These are phyloP conservation scores for Suillus variegatus DNA, from an alignment of 768 basidiomycete species.

Conservation along the genomic window DNA sequence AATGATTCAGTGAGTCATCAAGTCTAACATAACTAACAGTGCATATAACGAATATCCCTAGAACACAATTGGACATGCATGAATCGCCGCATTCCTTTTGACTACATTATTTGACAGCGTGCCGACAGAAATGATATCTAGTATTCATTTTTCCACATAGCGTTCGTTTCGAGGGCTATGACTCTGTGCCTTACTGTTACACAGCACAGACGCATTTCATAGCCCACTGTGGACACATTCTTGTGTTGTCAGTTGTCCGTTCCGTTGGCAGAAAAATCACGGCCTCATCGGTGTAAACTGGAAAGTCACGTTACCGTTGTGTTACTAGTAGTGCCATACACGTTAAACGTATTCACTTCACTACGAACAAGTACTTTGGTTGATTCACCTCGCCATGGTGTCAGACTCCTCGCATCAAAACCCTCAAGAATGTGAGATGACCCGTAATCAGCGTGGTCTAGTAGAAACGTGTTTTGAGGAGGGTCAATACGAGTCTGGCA, in stretches of 20 bases:
- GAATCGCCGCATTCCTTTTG: background rate
- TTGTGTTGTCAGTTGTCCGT: background rate
- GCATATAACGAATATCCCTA: background rate
- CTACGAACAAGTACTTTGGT: background rate
- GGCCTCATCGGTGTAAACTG: background rate
- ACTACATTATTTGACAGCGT: background rate
- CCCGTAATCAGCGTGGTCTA: conserved; percentile 48
- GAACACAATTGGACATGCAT: background rate
- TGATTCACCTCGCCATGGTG: background rate
- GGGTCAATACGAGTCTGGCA: conserved; percentile 71
- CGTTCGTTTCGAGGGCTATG: background rate
- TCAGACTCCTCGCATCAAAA: background rate
- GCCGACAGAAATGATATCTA: background rate
- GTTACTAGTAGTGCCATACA: background rate
- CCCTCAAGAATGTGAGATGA: conserved; percentile 44
- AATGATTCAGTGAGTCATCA: background rate
- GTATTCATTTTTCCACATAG: background rate
- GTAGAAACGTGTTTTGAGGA: conserved; percentile 80
- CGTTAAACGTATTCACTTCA: background rate
- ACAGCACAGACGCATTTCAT: background rate
- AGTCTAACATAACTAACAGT: background rate
- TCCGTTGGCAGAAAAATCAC: background rate
- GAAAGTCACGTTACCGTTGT: background rate
- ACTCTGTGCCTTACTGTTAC: background rate
- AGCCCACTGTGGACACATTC: background rate